Base-by-base conservation (phyloP, 495 filamentous ascomycete genomes). In the Aspergillus nidulans region DNA sequence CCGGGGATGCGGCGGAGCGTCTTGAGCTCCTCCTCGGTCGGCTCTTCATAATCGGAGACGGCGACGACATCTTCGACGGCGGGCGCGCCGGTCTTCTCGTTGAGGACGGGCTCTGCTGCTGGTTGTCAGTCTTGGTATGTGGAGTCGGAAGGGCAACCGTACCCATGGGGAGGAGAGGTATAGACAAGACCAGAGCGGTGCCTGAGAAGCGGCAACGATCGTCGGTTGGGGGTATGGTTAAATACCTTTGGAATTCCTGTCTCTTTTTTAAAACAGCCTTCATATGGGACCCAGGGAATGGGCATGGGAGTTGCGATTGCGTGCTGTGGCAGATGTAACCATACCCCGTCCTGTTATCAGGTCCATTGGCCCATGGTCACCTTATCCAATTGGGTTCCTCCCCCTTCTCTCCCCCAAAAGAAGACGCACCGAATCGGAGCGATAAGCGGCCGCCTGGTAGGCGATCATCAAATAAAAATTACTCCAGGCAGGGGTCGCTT, bases 1-100 rank as follows among this genome's bases (percentile, higher is more conserved):
- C 75, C 83, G 12, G 83, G 71, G 15, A 86, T 75, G 57, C 80
- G 78, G 45, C 83, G 81, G 9, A 86, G 68, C 6, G 76, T 79
- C 10, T 60, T 55, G 21, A 70, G 60, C 43, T 88, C 82, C 48
- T 84, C 79, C 20, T 78, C 74, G n/a, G 81, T 84, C 1, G 83
- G 83, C 18, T 16, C 18, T 4, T 49, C 47, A 13, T 49, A 18
- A 6, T 49, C 45, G 16, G 8, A 49, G 32, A 39, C 47, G 21
- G 30, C 30, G 3, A 49, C 30, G 20, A 39, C 15, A 20, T 39
- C 47, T 19, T 49, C 47, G n/a, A 49, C 46, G 2, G 46, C 26
- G 18, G 26, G 42, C 3, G 24, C 19, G 19, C 7, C 18, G 30
- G 32, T 24, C 20, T 49, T 49, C 32, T 49, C 47, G 13, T 3